Conservation (phyloP, 192 early-diverging fungal species). For the Rhizophagus sp. region DNA sequence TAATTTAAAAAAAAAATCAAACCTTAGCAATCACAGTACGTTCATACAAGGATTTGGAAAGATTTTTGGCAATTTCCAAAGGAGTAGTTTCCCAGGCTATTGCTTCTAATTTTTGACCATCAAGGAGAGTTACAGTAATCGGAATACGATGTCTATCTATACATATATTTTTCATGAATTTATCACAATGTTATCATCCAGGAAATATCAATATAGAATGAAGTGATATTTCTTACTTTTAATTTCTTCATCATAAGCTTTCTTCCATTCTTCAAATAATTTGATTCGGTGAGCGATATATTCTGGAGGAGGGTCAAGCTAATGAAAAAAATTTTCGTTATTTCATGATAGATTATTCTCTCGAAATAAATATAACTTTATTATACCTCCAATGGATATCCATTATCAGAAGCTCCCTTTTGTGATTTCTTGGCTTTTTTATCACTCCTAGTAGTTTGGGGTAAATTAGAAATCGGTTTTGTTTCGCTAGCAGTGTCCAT, state of each 20-base stretch:
- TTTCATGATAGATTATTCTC: too few relatives aligned
- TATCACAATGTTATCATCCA: neutral
- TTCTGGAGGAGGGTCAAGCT: slow-evolving; percentile 68
- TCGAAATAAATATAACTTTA: too few relatives aligned
- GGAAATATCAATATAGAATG: neutral
- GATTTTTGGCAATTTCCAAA: slow-evolving; percentile 82
- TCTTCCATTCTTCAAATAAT: slow-evolving; percentile 30
- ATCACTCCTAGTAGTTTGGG: too few relatives aligned
- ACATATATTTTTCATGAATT: slow-evolving; percentile 2
- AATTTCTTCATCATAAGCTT: slow-evolving; percentile 26
- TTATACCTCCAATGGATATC: too few relatives aligned
- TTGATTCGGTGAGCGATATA: slow-evolving; percentile 76
- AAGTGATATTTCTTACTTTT: slow-evolving; percentile 7
- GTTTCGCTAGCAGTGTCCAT: too few relatives aligned
- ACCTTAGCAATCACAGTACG: slow-evolving; percentile 94
- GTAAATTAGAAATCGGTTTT: too few relatives aligned
- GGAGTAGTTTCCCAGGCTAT: slow-evolving; percentile 95
- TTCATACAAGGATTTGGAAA: slow-evolving; percentile 91
- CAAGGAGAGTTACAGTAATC: slow-evolving; percentile 86
- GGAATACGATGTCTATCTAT: slow-evolving; percentile 71
- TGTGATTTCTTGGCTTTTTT: too few relatives aligned
- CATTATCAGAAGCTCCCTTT: too few relatives aligned
- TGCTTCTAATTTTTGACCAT: slow-evolving; percentile 79
- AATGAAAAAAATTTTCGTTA: neutral
- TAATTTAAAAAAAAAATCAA: neutral